These are phyloP conservation scores for Corymbia calophylla DNA, from an alignment of 441 rosid genomes.

Conservation along the genomic window DNA sequence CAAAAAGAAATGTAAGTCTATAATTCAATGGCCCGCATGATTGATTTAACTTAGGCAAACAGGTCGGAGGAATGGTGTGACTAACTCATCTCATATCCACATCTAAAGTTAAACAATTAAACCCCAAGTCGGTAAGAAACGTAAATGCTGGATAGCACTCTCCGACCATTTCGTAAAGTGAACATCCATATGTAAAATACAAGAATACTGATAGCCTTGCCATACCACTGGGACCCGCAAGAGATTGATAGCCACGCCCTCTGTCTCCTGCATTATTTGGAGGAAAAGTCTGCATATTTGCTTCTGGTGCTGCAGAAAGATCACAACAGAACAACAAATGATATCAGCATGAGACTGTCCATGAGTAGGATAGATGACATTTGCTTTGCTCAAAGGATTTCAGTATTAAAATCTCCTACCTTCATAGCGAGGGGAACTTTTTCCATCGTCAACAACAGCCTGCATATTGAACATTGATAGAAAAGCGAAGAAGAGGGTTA, in stretches of 20 bases:
- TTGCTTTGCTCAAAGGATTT: background rate
- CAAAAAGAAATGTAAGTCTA: background rate
- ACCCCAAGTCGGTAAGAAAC: background rate
- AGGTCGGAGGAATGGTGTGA: background rate
- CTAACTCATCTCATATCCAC: background rate
- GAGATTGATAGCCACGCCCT: slow-evolving; percentile 68
- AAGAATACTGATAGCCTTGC: background rate
- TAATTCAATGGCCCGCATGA: background rate
- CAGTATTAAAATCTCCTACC: slow-evolving; percentile 24
- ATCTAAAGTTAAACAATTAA: background rate
- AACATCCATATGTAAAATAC: background rate
- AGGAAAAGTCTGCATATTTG: slow-evolving; percentile 69
- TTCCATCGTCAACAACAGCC: slow-evolving; percentile 71
- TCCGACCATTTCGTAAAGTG: background rate
- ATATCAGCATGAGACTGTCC: background rate
- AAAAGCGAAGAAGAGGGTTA: background rate
- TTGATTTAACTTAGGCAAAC: background rate
- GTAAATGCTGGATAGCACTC: background rate
- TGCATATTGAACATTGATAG: slow-evolving; percentile 6
- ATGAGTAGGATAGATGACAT: background rate
- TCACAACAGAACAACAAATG: slow-evolving; percentile 1
- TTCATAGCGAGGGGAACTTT: slow-evolving; percentile 30
- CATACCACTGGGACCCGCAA: slow-evolving; percentile 61
- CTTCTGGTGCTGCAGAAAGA: slow-evolving; percentile 54
- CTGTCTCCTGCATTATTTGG: slow-evolving; percentile 44